A percentile compares a stretch with the other conserved stretches of the same genome.
Evolutionary conservation across 768 basidiomycete genomes (phyloP).

Genomic region (Boletales sp.): DNA sequence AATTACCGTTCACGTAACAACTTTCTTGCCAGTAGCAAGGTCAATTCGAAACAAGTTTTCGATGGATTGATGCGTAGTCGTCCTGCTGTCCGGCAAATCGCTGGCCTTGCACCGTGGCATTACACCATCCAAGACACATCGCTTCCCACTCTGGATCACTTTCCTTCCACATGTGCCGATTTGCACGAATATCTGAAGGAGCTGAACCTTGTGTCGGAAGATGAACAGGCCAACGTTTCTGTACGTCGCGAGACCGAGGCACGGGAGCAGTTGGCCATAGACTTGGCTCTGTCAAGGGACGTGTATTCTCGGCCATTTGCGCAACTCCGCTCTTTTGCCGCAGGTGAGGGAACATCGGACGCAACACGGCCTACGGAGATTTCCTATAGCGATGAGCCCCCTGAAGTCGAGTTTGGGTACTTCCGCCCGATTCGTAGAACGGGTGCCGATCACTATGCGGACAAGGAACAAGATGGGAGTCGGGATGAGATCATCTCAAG

Average conservation of each 20-base stretch:
- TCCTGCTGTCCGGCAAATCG: slow-evolving; percentile 38
- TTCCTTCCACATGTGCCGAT: slow-evolving; percentile 32
- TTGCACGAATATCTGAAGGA: slow-evolving; percentile 38
- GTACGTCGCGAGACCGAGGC: slow-evolving; percentile 50
- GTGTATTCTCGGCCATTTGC: slow-evolving; percentile 50
- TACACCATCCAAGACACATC: slow-evolving; percentile 46
- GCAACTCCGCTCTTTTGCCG: slow-evolving; percentile 10
- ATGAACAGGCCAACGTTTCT: slow-evolving; percentile 37
- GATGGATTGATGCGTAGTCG: slow-evolving; percentile 49
- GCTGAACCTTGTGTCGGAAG: slow-evolving; percentile 41
- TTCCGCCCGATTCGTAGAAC: slow-evolving; percentile 46
- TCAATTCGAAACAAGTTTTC: slow-evolving; percentile 52
- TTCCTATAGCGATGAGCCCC: slow-evolving; percentile 52
- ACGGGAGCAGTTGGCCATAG: slow-evolving; percentile 58
- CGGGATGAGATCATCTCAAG: slow-evolving; percentile 24
- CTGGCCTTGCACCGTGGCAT: slow-evolving; percentile 50
- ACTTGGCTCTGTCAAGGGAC: slow-evolving; percentile 56
- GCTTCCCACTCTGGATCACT: slow-evolving; percentile 37
- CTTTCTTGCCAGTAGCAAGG: slow-evolving; percentile 52
- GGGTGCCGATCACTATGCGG: slow-evolving; percentile 25
- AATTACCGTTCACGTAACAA: slow-evolving; percentile 42
- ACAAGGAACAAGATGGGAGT: slow-evolving; percentile 16
- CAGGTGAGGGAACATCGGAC: slow-evolving; percentile 7
- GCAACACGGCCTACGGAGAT: slow-evolving; percentile 32
- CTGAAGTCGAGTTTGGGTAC: slow-evolving; percentile 60